A percentile compares a stretch with the other conserved stretches of the same genome.
Evolutionary conservation across 768 basidiomycete species (phyloP).

Genomic region (Cystofilobasidium capitatum): DNA sequence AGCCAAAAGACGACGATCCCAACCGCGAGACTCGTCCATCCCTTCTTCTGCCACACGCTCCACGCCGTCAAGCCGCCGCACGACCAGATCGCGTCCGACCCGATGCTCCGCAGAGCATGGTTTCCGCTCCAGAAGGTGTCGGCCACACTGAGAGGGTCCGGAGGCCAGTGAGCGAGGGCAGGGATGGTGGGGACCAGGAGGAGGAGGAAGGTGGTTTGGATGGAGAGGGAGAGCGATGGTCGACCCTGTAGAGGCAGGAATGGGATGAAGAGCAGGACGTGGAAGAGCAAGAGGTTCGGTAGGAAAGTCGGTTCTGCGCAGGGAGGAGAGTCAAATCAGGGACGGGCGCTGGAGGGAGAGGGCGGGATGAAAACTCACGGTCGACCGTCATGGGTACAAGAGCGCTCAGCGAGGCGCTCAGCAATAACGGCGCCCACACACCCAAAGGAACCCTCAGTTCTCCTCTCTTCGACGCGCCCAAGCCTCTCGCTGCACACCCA

Average conservation of each 20-base stretch:
- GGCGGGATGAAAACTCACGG: background rate
- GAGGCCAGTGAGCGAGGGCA: background rate
- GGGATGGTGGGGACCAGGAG: background rate
- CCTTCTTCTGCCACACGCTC: background rate
- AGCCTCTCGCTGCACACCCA: background rate
- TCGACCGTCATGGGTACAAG: background rate
- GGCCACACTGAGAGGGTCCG: background rate
- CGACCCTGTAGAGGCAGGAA: background rate
- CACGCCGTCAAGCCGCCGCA: background rate
- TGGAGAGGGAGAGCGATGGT: background rate
- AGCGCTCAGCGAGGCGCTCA: background rate
- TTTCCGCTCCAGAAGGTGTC: background rate
- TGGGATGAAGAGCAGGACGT: conserved; percentile 1
- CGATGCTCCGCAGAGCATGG: background rate
- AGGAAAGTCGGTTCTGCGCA: background rate
- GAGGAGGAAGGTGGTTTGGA: background rate
- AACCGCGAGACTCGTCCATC: background rate
- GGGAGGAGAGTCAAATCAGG: background rate
- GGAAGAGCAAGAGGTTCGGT: background rate
- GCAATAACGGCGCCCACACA: background rate
- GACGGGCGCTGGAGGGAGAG: background rate
- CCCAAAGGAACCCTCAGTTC: background rate
- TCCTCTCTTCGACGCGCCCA: background rate
- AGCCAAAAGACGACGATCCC: background rate
- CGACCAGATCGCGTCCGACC: background rate